These are phyloP conservation scores for Phaeosphaeria sp. DNA, from an alignment of 2,329 filamentous ascomycete genomes.

Conservation along the genomic window DNA sequence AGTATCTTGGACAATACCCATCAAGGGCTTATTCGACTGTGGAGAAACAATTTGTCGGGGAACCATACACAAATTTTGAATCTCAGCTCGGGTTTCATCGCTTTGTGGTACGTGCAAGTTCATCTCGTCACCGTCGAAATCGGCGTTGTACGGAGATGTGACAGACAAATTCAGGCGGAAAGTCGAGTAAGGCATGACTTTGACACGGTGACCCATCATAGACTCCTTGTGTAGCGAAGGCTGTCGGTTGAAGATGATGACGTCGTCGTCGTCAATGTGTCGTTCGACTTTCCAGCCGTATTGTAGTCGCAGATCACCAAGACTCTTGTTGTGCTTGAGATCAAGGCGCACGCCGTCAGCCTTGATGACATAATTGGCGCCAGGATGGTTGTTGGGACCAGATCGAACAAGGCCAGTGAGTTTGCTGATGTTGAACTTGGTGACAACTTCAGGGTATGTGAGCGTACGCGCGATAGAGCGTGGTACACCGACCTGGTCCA, in stretches of 20 bases:
- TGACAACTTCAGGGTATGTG: constrained; percentile 97
- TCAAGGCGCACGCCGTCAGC: constrained; percentile 94
- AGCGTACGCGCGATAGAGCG: constrained; percentile 89
- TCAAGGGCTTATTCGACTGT: constrained; percentile 93
- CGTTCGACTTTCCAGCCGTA: constrained; percentile 99
- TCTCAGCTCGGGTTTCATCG: constrained; percentile 93
- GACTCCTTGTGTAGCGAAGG: constrained; percentile 99
- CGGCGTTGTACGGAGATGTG: constrained; percentile 98
- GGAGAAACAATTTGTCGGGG: constrained; percentile 98
- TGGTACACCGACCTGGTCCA: constrained; percentile 97
- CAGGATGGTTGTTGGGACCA: constrained; percentile 92
- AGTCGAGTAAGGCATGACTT: constrained; percentile 98
- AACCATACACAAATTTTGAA: constrained; percentile 95
- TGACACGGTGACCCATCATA: constrained; percentile 99
- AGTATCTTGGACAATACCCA: constrained; percentile 99
- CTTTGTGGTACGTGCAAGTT: constrained; percentile 99
- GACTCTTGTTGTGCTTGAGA: constrained; percentile 88
- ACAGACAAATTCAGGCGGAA: constrained; percentile 98
- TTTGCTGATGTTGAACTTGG: constrained; percentile 95
- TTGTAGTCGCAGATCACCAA: constrained; percentile 83
- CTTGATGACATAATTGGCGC: constrained; percentile 94
- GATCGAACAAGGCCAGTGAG: constrained; percentile 89
- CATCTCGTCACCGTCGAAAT: constrained; percentile 99
- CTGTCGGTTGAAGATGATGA: constrained; percentile 99
- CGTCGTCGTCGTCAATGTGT: constrained; percentile 94